A percentile compares a stretch with the other conserved stretches of the same genome.
Evolutionary conservation across 2,329 filamentous ascomycete species (phyloP).

Genomic region (Pseudocercospora fuligena): DNA sequence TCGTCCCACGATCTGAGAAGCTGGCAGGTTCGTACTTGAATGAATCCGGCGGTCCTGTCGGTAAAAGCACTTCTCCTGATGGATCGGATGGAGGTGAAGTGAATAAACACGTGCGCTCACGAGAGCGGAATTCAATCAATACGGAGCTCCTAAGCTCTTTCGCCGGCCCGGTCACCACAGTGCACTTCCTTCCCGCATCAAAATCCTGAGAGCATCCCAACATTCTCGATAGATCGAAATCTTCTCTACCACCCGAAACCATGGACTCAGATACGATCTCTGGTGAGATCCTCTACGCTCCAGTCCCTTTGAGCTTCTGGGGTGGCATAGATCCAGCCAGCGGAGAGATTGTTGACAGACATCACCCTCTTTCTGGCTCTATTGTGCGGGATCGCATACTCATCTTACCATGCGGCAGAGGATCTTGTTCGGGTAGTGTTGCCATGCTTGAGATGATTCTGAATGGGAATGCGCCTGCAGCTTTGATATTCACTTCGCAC

Average conservation of each 20-base stretch:
- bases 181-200: neutral
- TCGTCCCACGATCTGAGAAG: no score
- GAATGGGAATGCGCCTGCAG: conserved; percentile 45
- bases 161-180: neutral
- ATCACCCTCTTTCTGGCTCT: conserved; percentile 48
- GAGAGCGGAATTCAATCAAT: no score
- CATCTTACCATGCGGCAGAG: conserved; percentile 53
- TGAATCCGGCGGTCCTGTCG: no score
- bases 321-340: conserved; percentile 49
- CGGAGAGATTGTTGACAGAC: conserved; percentile 51
- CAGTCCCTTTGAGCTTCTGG: conserved; percentile 51
- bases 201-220: no score
- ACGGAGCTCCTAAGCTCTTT: neutral
- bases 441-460: conserved; percentile 54
- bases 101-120: no score
- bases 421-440: conserved; percentile 54
- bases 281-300: conserved; percentile 11
- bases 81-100: no score
- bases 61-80: no score
- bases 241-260: neutral
- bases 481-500: conserved; percentile 48
- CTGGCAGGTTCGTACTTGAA: no score
- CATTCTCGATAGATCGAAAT: no score
- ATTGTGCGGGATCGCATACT: conserved; percentile 44
- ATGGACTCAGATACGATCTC: neutral